A percentile compares a stretch with the other conserved stretches of the same genome.
Evolutionary conservation across 148 eudicot species (phyloP).

Genomic region (Fagopyrum tataricum): DNA sequence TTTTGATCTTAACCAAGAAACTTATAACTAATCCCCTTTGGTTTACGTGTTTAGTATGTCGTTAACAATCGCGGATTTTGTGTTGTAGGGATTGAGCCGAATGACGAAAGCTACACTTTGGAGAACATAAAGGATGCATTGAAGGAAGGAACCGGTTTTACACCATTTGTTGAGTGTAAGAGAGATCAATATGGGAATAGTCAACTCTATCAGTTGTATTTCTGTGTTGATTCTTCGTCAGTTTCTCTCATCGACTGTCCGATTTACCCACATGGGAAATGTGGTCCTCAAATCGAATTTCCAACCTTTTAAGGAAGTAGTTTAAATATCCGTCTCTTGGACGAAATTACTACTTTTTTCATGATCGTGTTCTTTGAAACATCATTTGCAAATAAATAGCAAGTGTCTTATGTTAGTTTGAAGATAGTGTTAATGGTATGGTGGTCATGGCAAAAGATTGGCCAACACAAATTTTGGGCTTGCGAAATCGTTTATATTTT

Average conservation of each 20-base stretch:
- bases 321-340: too few relatives aligned
- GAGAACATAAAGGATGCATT: slow-evolving; percentile 38
- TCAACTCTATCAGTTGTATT: slow-evolving; percentile 47
- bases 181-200: slow-evolving; percentile 32
- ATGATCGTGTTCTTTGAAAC: too few relatives aligned
- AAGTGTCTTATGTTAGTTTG: too few relatives aligned
- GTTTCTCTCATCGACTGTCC: slow-evolving; percentile 44
- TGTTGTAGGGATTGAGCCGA: slow-evolving; percentile 41
- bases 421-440: too few relatives aligned
- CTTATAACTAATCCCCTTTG: too few relatives aligned
- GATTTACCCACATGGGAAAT: slow-evolving; percentile 36
- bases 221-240: slow-evolving; percentile 38
- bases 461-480: too few relatives aligned
- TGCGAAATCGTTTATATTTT: too few relatives aligned
- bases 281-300: slow-evolving; percentile 34
- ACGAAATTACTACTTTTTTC: too few relatives aligned
- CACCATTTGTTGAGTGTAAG: slow-evolving; percentile 48
- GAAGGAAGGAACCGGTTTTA: slow-evolving; percentile 25
- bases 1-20: neutral
- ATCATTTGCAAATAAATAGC: too few relatives aligned
- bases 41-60: neutral
- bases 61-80: neutral
- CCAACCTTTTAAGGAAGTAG: slow-evolving; percentile 10
- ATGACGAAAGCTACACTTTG: slow-evolving; percentile 32
- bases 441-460: too few relatives aligned